These are phyloP conservation scores for Adansonia digitata DNA, from an alignment of 345 rosid species.

Conservation along the genomic window DNA sequence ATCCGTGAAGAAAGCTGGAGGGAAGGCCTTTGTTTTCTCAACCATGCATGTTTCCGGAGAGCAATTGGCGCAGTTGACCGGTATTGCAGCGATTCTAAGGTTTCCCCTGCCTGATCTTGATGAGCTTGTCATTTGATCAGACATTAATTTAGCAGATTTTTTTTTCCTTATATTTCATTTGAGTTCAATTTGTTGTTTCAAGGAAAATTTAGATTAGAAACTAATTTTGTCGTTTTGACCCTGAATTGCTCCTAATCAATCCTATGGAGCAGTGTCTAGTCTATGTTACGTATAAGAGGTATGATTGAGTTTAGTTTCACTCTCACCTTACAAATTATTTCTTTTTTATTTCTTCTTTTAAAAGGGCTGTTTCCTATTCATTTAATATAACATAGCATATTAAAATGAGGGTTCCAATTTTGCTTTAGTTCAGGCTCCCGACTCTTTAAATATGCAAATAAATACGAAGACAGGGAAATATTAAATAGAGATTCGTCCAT, in stretches of 20 bases:
- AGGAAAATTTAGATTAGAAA: neutral
- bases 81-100: conserved; percentile 85
- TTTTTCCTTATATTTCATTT: neutral
- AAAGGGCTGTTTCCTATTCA: too few relatives aligned
- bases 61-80: conserved; percentile 50
- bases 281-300: too few relatives aligned
- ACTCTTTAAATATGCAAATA: too few relatives aligned
- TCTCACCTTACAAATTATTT: too few relatives aligned
- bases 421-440: too few relatives aligned
- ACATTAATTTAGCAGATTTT: neutral
- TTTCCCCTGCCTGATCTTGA: conserved; percentile 86
- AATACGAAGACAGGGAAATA: too few relatives aligned
- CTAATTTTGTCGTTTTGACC: neutral
- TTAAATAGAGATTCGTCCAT: too few relatives aligned
- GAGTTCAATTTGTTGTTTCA: neutral
- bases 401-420: too few relatives aligned
- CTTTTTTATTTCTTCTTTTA: too few relatives aligned
- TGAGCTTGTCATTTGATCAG: conserved; percentile 67
- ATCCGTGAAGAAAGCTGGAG: conserved; percentile 15
- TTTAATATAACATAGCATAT: too few relatives aligned
- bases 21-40: conserved; percentile 12
- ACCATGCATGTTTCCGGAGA: conserved; percentile 10
- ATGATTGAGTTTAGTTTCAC: too few relatives aligned
- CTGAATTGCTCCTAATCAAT: neutral
- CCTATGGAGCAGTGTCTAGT: too few relatives aligned